Evolutionary conservation across 1,284 basidiomycete species (phyloP).

Genomic region (Agroathelia rolfsii): DNA sequence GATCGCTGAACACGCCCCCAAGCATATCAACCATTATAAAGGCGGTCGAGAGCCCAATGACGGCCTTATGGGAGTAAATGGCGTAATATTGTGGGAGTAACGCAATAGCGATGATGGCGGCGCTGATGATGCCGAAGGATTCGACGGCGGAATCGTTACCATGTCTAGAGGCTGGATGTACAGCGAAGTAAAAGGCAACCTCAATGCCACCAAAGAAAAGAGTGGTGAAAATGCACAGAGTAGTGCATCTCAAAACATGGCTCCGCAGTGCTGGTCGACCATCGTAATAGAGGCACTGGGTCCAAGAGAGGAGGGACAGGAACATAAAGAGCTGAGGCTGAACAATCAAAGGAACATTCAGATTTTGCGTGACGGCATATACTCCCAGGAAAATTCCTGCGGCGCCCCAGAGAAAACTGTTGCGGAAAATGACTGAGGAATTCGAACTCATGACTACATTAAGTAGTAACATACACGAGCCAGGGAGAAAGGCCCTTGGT

Average conservation of each 20-base stretch:
- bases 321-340: constrained; percentile 70
- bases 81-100: constrained; percentile 62
- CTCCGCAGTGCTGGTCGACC: constrained; percentile 24
- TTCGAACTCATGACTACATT: background rate
- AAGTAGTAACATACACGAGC: constrained; percentile 49
- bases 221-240: constrained; percentile 33
- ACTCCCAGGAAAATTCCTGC: constrained; percentile 58
- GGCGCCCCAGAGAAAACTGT: constrained; percentile 57
- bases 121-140: constrained; percentile 58
- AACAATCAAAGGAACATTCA: constrained; percentile 66
- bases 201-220: constrained; percentile 54
- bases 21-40: constrained; percentile 68
- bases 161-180: constrained; percentile 31
- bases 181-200: constrained; percentile 32
- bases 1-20: constrained; percentile 56
- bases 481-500: constrained; percentile 65
- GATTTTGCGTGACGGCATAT: constrained; percentile 56
- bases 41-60: constrained; percentile 60
- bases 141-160: constrained; percentile 38
- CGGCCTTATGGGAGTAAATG: constrained; percentile 61
- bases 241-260: constrained; percentile 23
- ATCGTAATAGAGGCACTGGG: constrained; percentile 58
- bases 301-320: constrained; percentile 56
- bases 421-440: background rate
- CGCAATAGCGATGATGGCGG: constrained; percentile 50